A percentile compares a stretch with the other conserved stretches of the same genome.
phyloP scores from a whole-genome alignment of 345 rosid genomes.

The Populus tremula region DNA sequence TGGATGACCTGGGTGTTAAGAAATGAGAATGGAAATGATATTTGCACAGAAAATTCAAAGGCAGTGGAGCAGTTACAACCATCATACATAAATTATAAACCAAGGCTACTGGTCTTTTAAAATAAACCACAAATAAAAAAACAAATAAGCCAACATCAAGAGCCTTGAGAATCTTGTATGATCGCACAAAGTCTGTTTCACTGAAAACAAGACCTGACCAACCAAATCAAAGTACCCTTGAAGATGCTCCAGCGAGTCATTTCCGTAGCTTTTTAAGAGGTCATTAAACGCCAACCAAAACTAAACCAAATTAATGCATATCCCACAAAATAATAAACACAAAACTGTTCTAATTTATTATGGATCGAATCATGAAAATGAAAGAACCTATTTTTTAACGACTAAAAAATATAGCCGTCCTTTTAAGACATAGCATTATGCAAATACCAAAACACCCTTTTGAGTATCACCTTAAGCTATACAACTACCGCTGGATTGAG shows the following conservation, averaged over 20 bases:
- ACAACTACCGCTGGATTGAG: not conserved
- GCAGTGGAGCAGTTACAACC: slow-evolving; percentile 72
- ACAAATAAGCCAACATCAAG: slow-evolving; percentile 38
- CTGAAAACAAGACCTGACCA: slow-evolving; percentile 47
- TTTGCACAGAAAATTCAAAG: slow-evolving; percentile 33
- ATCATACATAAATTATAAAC: slow-evolving; percentile 36
- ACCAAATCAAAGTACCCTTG: slow-evolving; percentile 35
- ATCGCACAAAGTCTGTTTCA: slow-evolving; percentile 45
- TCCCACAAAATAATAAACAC: slow-evolving; percentile 2
- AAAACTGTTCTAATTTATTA: not conserved
- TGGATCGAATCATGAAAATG: slow-evolving; percentile 20
- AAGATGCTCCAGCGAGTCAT: slow-evolving; percentile 48
- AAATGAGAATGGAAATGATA: slow-evolving; percentile 15
- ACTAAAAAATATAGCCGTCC: slow-evolving; percentile 22
- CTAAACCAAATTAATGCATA: slow-evolving; percentile 8
- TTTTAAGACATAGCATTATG: slow-evolving; percentile 7
- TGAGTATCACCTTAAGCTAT: not conserved
- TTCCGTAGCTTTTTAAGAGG: slow-evolving; percentile 43
- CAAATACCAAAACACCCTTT: slow-evolving; percentile 37
- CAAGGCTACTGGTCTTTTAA: slow-evolving; percentile 16
- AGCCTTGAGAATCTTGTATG: slow-evolving; percentile 54
- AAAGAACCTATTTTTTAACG: slow-evolving; percentile 24
- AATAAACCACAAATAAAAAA: slow-evolving; percentile 32
- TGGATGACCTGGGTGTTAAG: slow-evolving; percentile 33
- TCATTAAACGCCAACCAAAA: slow-evolving; percentile 51